A percentile compares a stretch with the other conserved stretches of the same genome.
Evolutionary conservation across 441 rosid genomes (phyloP).

Genomic region (Pelargonium cotyledonis): DNA sequence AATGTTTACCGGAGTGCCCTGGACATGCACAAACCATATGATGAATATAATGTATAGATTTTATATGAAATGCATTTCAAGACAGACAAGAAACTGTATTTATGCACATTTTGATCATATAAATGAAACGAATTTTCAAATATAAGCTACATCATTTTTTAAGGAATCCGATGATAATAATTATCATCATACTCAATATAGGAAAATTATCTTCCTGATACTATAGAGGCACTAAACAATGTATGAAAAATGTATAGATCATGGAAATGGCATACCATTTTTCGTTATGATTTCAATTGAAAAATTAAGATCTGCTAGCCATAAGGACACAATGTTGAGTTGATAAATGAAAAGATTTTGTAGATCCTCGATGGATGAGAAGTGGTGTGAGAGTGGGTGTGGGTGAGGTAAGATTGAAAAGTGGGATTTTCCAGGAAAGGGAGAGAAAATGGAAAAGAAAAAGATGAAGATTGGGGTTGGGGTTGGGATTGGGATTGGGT

Average conservation of each 20-base stretch:
- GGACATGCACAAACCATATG: constrained; percentile 23
- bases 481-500: not conserved
- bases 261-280: too few species aligned
- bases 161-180: not conserved
- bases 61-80: not conserved
- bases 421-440: constrained; percentile 8
- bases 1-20: constrained; percentile 83
- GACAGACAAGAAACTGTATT: not conserved
- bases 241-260: too few species aligned
- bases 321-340: too few species aligned
- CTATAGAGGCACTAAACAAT: too few species aligned
- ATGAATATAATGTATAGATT: constrained; percentile 10
- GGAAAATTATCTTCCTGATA: too few species aligned
- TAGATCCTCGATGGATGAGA: not conserved
- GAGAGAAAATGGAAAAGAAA: constrained; percentile 10
- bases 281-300: too few species aligned
- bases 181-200: not conserved
- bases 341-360: too few species aligned
- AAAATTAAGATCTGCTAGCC: too few species aligned
- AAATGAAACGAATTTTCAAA: not conserved
- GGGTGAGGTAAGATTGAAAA: not conserved
- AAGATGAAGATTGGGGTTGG: constrained; percentile 9
- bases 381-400: not conserved
- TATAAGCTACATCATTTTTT: not conserved
- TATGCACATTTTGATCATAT: not conserved